A percentile compares a stretch with the other conserved stretches of the same genome.
phyloP scores from a whole-genome alignment of 108 stramenopile species.

The Hondaea fermentalgiana region DNA sequence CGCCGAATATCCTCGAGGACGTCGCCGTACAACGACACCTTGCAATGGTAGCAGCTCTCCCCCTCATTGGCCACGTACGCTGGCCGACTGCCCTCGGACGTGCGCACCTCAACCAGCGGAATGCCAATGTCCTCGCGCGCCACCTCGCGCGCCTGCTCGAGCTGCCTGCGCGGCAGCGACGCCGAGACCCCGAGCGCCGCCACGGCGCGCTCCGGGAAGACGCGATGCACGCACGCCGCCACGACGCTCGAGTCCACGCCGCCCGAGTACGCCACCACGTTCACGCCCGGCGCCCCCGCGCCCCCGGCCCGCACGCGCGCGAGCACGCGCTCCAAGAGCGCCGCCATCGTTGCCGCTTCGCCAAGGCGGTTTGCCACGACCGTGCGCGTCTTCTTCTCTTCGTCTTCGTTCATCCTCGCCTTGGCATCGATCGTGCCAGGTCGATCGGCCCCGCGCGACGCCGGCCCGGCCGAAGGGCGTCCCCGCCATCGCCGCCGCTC shows the following conservation, averaged over 20 bases:
- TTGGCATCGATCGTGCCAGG: no score
- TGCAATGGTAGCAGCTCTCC: not conserved
- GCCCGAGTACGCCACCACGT: not conserved
- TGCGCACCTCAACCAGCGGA: not conserved
- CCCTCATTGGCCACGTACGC: not conserved
- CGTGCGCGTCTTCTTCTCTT: no score
- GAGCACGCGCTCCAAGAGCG: not conserved
- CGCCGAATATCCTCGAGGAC: not conserved
- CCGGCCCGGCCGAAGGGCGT: no score
- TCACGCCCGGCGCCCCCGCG: not conserved
- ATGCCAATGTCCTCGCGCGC: not conserved
- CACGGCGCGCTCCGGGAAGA: not conserved
- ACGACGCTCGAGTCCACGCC: not conserved
- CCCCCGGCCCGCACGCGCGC: not conserved
- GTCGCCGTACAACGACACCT: not conserved
- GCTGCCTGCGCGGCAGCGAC: not conserved
- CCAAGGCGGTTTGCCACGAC: no score
- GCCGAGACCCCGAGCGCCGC: not conserved
- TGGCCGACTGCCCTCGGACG: not conserved
- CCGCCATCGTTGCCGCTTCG: no score
- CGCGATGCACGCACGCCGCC: not conserved
- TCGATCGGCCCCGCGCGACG: no score
- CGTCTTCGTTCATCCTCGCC: no score
- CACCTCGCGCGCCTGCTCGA: not conserved
- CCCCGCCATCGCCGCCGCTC: no score